Evolutionary conservation across 2,329 filamentous ascomycete genomes (phyloP).

Genomic region (Pseudocercospora vitis): DNA sequence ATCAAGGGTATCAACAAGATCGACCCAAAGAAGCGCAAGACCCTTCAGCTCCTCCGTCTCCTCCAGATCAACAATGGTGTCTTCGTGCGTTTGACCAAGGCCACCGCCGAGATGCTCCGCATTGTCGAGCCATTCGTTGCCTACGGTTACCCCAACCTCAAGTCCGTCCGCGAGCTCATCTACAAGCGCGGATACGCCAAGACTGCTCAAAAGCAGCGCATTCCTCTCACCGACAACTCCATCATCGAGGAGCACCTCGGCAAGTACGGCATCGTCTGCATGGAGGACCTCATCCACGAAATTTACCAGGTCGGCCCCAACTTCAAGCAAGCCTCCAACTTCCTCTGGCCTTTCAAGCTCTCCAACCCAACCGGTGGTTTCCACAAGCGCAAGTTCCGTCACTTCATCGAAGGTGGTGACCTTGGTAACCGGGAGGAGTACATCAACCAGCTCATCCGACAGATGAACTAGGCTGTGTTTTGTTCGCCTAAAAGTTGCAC

Average conservation of each 20-base stretch:
- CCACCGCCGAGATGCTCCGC: constrained; percentile 94
- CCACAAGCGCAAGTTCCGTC: constrained; percentile 95
- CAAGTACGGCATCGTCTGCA: constrained; percentile 98
- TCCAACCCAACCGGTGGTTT: constrained; percentile 97
- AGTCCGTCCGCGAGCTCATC: constrained; percentile 97
- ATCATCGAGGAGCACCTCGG: constrained; percentile 95
- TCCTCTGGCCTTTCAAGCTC: constrained; percentile 99
- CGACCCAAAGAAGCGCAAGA: constrained; percentile 99
- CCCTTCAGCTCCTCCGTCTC: constrained; percentile 97
- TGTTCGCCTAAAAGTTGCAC: constrained; percentile 8
- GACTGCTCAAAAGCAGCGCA: constrained; percentile 89
- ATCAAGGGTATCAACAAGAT: constrained; percentile 99
- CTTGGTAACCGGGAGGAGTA: constrained; percentile 97
- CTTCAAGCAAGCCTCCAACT: constrained; percentile 97
- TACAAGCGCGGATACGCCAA: constrained; percentile 99
- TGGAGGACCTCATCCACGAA: constrained; percentile 99
- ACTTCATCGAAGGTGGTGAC: constrained; percentile 98
- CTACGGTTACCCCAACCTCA: constrained; percentile 99
- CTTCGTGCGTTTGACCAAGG: constrained; percentile 97
- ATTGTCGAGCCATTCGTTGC: constrained; percentile 98
- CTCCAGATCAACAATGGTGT: constrained; percentile 99
- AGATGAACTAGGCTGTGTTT: constrained; percentile 82
- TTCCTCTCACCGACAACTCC: constrained; percentile 94
- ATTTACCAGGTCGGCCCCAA: constrained; percentile 98
- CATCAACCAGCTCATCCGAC: constrained; percentile 93